Conservation (phyloP, 345 rosid species). For the Dipteronia sinensis region DNA sequence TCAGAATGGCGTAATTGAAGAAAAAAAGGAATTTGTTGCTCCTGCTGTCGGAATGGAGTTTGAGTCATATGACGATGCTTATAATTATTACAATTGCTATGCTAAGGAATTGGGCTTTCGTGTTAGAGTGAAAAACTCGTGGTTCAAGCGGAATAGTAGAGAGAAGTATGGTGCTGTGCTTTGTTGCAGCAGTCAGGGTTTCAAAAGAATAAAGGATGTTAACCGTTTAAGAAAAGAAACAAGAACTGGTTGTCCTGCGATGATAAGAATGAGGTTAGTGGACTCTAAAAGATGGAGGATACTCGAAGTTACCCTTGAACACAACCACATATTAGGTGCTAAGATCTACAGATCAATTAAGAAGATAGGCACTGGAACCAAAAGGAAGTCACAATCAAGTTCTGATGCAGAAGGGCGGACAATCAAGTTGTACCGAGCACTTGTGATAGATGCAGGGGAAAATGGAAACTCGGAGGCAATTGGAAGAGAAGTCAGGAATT, state of each 20-base stretch:
- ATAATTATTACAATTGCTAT: conserved; percentile 75
- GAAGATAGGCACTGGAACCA: conserved; percentile 47
- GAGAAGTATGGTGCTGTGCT: conserved; percentile 82
- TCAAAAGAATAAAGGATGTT: conserved; percentile 65
- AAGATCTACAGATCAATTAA: conserved; percentile 45
- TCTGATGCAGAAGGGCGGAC: conserved; percentile 58
- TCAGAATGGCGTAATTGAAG: conserved; percentile 32
- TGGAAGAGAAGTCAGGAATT: conserved; percentile 38
- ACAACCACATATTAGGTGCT: conserved; percentile 64
- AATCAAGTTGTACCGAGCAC: conserved; percentile 57
- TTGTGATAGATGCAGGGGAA: conserved; percentile 52
- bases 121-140: conserved; percentile 78
- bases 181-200: conserved; percentile 82
- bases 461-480: conserved; percentile 37
- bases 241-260: conserved; percentile 83
- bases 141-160: conserved; percentile 80
- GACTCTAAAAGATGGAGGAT: conserved; percentile 77
- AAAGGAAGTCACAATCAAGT: conserved; percentile 47
- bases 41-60: conserved; percentile 89
- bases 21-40: conserved; percentile 60
- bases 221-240: conserved; percentile 71
- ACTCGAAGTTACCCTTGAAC: conserved; percentile 68
- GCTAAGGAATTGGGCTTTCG: conserved; percentile 76
- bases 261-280: conserved; percentile 76
- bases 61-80: conserved; percentile 77